phyloP scores from a whole-genome alignment of 768 basidiomycete genomes.

The Atractiella rhizophila region DNA sequence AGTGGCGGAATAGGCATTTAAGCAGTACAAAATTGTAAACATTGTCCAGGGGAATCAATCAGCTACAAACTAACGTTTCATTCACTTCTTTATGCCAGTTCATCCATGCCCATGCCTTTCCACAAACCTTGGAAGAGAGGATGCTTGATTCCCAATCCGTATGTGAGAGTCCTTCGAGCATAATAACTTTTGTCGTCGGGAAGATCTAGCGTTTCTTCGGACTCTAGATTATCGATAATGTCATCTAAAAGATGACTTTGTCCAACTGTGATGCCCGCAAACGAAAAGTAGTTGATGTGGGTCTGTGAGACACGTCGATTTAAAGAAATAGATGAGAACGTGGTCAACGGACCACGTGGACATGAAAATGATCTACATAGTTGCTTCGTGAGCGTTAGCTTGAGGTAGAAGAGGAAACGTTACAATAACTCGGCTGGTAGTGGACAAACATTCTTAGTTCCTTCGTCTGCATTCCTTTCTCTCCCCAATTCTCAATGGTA shows the following conservation, averaged over 20 bases:
- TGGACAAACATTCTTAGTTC: conserved; percentile 61
- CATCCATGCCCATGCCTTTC: too few relatives aligned
- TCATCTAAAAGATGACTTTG: conserved; percentile 86
- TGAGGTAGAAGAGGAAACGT: conserved; percentile 17
- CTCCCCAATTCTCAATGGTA: conserved; percentile 44
- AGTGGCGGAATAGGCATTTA: too few relatives aligned
- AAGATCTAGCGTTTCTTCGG: neutral
- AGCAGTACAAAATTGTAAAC: too few relatives aligned
- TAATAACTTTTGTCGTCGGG: conserved; percentile 4
- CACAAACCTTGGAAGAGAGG: too few relatives aligned
- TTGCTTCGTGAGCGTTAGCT: neutral
- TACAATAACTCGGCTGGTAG: conserved; percentile 90
- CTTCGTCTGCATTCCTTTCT: conserved; percentile 28
- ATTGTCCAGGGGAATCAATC: too few relatives aligned
- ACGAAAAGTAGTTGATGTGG: conserved; percentile 38
- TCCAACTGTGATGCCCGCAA: conserved; percentile 51
- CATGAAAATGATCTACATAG: conserved; percentile 16
- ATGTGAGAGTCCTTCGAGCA: conserved; percentile 11
- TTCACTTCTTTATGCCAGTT: too few relatives aligned
- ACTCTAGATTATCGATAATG: conserved; percentile 31
- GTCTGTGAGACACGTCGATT: conserved; percentile 22
- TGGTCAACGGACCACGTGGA: conserved; percentile 11
- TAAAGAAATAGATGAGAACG: neutral
- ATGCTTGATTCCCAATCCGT: conserved; percentile 14
- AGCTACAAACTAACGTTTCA: too few relatives aligned